Evolutionary conservation across 2,329 filamentous ascomycete species (phyloP), one percentile per base, ranked within the genome.

Genomic region (Oidium heveae): DNA sequence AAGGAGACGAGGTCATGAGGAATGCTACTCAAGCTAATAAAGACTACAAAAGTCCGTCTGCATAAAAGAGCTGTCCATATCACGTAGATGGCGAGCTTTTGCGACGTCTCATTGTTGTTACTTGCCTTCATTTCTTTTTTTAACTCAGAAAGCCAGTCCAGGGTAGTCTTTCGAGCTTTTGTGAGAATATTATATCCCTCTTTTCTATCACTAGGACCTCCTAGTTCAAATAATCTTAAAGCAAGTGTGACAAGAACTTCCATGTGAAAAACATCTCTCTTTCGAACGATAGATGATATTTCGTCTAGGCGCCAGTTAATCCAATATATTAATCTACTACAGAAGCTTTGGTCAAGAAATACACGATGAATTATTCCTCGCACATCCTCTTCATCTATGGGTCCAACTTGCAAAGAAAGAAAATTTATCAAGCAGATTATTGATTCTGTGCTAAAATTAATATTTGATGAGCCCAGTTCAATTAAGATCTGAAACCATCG

Each of bases 211-310:
- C 8, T 56, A 54, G 0, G 53, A 41, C 4, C 58, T 46, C 56
- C 61, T 32, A 64, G 59, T 24, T 51, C 59, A 52, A 61, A 70
- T 0, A 63, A 61, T 2, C 74, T 71, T 1, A 77, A 61, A 0
- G 68, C 59, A 0, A 82, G 59, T 0, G 69, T 73, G 10, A 80
- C 68, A 3, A 81, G 56, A 0, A 74, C 68, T 3, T 75, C 71
- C 76, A 83, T 80, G 13, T 70, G 69, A 50, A 74, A 64, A 0
- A 66, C 66, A 58, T 83, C 79, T 0, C 76, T 69, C 75, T 77
- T 80, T 44, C 76, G 82, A 0, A 28, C 4, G n/a, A 33, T 51
- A 33, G 66, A 62, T 0, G 63, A 60, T 16, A 83, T 71, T 0
- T 64, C 61, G 0, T 65, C 59, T 0, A 82, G 56, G 3, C 70